A percentile compares a stretch with the other conserved stretches of the same genome.
These are phyloP conservation scores for Phenoliferia sp. DNA, from an alignment of 1,284 basidiomycete genomes.

Conservation along the genomic window DNA sequence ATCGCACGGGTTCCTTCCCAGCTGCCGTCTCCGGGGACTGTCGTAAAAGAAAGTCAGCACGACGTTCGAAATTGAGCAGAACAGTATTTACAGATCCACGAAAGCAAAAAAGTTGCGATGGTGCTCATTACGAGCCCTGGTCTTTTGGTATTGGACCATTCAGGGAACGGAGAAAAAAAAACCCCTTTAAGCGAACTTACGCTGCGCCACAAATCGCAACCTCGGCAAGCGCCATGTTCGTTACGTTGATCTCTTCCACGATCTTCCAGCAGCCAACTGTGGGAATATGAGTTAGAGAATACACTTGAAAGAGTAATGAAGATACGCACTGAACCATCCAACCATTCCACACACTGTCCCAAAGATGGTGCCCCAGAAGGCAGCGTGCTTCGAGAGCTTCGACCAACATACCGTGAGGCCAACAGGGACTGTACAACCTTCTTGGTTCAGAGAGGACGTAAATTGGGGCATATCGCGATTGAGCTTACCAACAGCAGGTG, in stretches of 20 bases:
- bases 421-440: slow-evolving; percentile 31
- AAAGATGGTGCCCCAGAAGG: slow-evolving; percentile 10
- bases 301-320: background rate
- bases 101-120: slow-evolving; percentile 63
- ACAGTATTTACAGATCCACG: slow-evolving; percentile 50
- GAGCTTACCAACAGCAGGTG: slow-evolving; percentile 35
- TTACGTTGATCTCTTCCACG: slow-evolving; percentile 33
- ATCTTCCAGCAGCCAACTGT: slow-evolving; percentile 30
- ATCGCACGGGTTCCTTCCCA: slow-evolving; percentile 67
- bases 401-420: slow-evolving; percentile 31
- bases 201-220: slow-evolving; percentile 23
- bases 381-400: slow-evolving; percentile 8
- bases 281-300: background rate
- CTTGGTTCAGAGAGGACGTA: no score
- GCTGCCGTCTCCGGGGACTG: slow-evolving; percentile 66
- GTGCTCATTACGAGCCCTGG: slow-evolving; percentile 76
- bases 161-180: background rate
- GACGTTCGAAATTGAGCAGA: background rate
- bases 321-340: slow-evolving; percentile 28
- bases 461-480: no score
- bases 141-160: slow-evolving; percentile 44
- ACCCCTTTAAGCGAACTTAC: no score
- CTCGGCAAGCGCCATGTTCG: slow-evolving; percentile 34
- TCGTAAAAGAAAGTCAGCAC: background rate
- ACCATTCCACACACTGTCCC: slow-evolving; percentile 9